Evolutionary conservation across 2,329 filamentous ascomycete genomes (phyloP).

Genomic region (Fusarium heterosporum): DNA sequence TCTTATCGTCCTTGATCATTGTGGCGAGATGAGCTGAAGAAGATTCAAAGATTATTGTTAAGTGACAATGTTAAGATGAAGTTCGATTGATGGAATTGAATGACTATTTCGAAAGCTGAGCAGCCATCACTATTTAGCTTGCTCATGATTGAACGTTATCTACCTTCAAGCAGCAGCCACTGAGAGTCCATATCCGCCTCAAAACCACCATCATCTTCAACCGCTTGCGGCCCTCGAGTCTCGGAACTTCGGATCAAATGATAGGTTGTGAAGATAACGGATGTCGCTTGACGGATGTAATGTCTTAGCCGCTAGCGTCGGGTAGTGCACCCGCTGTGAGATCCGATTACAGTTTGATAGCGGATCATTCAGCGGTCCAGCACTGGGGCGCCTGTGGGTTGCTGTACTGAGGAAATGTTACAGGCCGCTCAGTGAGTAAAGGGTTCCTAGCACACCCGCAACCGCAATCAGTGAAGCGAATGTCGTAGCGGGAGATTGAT

Average conservation of each 20-base stretch:
- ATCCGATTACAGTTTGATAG: background rate
- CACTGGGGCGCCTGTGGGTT: background rate
- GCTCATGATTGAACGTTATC: conserved; percentile 2
- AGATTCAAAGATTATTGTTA: background rate
- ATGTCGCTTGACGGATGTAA: conserved; percentile 4
- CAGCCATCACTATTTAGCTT: conserved; percentile 39
- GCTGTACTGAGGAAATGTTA: background rate
- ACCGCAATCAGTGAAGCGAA: background rate
- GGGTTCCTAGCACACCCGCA: too few species aligned
- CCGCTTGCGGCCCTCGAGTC: conserved; percentile 17
- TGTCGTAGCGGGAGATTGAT: background rate
- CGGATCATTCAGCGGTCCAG: background rate
- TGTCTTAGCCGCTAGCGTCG: conserved; percentile 37
- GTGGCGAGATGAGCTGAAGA: background rate
- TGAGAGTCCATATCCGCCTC: conserved; percentile 21
- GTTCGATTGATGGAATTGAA: conserved; percentile 1
- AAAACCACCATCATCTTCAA: conserved; percentile 7
- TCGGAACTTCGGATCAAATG: conserved; percentile 21
- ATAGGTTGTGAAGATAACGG: conserved; percentile 26
- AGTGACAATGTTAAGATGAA: background rate
- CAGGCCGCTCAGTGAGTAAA: background rate
- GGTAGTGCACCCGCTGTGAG: conserved; percentile 26
- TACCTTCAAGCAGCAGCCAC: background rate
- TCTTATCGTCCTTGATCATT: conserved; percentile 34
- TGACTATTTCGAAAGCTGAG: conserved; percentile 6